These are phyloP conservation scores for Tetracladium marchalianum DNA, from an alignment of 495 filamentous ascomycete genomes.

Conservation along the genomic window DNA sequence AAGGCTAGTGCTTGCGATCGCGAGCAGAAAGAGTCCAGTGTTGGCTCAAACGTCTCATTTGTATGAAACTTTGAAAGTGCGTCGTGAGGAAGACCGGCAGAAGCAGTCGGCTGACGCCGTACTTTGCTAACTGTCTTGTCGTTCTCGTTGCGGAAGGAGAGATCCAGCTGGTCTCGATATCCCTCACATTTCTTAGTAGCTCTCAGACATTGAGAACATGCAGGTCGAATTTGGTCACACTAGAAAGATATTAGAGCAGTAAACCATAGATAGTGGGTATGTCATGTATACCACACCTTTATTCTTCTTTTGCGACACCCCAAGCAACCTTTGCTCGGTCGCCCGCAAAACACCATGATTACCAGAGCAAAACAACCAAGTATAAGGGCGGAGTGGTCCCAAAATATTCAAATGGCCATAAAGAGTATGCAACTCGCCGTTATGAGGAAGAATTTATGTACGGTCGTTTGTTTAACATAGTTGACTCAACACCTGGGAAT, in stretches of 20 bases:
- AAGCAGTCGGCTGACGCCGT: neutral
- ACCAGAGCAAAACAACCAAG: too few relatives aligned
- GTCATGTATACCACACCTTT: conserved; percentile 2
- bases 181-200: conserved; percentile 54
- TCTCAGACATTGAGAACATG: conserved; percentile 58
- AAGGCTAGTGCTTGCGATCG: too few relatives aligned
- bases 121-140: conserved; percentile 56
- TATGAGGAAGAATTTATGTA: too few relatives aligned
- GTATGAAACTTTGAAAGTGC: too few relatives aligned
- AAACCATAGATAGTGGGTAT: neutral
- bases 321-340: conserved; percentile 57
- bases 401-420: too few relatives aligned
- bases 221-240: conserved; percentile 57
- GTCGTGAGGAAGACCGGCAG: too few relatives aligned
- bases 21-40: too few relatives aligned
- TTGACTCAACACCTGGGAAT: too few relatives aligned
- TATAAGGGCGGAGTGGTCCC: too few relatives aligned
- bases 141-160: conserved; percentile 68
- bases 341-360: conserved; percentile 60
- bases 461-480: too few relatives aligned
- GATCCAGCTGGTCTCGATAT: conserved; percentile 57
- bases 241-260: conserved; percentile 13
- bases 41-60: too few relatives aligned
- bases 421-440: too few relatives aligned
- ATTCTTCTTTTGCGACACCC: conserved; percentile 10